Base-by-base conservation (phyloP, 2,329 filamentous ascomycete genomes). In the Rutstroemia sp. region DNA sequence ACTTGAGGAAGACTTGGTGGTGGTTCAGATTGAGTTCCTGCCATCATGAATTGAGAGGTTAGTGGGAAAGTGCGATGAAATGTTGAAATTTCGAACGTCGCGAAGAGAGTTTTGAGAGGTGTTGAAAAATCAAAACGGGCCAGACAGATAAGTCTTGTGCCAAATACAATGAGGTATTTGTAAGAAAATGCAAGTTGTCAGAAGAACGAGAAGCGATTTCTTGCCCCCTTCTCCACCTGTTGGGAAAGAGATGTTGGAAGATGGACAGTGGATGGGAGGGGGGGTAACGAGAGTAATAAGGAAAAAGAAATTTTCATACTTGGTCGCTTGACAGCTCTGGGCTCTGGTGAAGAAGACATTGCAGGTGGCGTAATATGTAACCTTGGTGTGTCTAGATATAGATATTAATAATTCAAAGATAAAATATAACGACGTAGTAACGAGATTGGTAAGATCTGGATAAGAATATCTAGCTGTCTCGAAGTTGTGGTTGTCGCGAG, bases 11-110 rank as follows among this genome's bases (percentile, higher is more conserved):
- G 83, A 61, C 87, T 82, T 19, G 94, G 94, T 54, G 92, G 92
- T 58, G 94, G 94, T 59, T 96, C 87, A 56, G 94, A 97, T 73
- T 97, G 94, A 51, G 94, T 97, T 73, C 89, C 88, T 90, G 76
- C 62, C 64, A 73, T 68, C 39, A 51, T 46, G 58, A 62, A 30
- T 46, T 41, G 50, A 58, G 52, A 53, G 52, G 39, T 38, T 44
- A 57, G 57, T 48, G 46, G 12, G 14, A 4, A 42, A 25, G 48
- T 45, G 27, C 25, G 48, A 25, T 21, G 49, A 41, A 39, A 49
- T 49, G 47, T 49, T 49, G 47, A 49, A 38, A 34, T 34, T 17
- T 37, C 23, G 27, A 10, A 46, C 19, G 39, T 17, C 39, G 16
- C 39, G 19, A 19, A 42, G 19, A 5, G 39, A 42, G 2, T 42